phyloP scores from a whole-genome alignment of 2,329 filamentous ascomycete genomes.

The Pseudogymnoascus sp. region DNA sequence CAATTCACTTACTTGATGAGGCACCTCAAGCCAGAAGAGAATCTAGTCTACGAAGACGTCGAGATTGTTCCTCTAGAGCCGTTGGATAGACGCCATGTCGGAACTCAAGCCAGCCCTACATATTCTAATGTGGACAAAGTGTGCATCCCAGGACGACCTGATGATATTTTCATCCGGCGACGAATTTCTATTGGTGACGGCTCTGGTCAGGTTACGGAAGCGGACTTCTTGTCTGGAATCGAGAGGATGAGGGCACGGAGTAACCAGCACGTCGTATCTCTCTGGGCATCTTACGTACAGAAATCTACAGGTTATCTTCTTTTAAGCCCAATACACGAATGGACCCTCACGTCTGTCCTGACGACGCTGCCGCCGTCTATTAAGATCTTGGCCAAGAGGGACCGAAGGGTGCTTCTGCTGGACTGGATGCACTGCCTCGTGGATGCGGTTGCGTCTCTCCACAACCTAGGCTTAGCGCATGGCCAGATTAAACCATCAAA shows the following conservation, averaged over 20 bases:
- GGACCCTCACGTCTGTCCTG: slow-evolving; percentile 60
- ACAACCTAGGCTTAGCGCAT: slow-evolving; percentile 57
- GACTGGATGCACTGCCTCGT: slow-evolving; percentile 70
- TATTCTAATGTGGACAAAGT: slow-evolving; percentile 48
- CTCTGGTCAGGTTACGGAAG: slow-evolving; percentile 38
- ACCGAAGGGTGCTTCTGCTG: slow-evolving; percentile 53
- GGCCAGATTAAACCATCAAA: slow-evolving; percentile 65
- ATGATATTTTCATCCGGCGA: slow-evolving; percentile 50
- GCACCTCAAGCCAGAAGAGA: slow-evolving; percentile 52
- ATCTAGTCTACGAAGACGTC: slow-evolving; percentile 57
- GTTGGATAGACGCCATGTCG: slow-evolving; percentile 45
- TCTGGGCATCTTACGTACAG: slow-evolving; percentile 64
- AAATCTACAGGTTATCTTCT: slow-evolving; percentile 58
- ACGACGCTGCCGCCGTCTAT: slow-evolving; percentile 54
- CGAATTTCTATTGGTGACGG: slow-evolving; percentile 46
- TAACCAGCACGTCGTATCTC: slow-evolving; percentile 63
- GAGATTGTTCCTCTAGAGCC: slow-evolving; percentile 65
- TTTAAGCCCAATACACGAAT: slow-evolving; percentile 59
- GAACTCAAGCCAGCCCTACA: slow-evolving; percentile 31
- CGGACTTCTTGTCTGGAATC: slow-evolving; percentile 55
- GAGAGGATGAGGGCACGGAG: slow-evolving; percentile 50
- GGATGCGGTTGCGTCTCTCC: slow-evolving; percentile 61
- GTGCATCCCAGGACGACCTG: slow-evolving; percentile 54
- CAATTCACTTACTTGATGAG: slow-evolving; percentile 67
- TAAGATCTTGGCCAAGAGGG: slow-evolving; percentile 54